These are phyloP conservation scores for Penstemon eatonii DNA, from an alignment of 257 asterid genomes.

Conservation along the genomic window DNA sequence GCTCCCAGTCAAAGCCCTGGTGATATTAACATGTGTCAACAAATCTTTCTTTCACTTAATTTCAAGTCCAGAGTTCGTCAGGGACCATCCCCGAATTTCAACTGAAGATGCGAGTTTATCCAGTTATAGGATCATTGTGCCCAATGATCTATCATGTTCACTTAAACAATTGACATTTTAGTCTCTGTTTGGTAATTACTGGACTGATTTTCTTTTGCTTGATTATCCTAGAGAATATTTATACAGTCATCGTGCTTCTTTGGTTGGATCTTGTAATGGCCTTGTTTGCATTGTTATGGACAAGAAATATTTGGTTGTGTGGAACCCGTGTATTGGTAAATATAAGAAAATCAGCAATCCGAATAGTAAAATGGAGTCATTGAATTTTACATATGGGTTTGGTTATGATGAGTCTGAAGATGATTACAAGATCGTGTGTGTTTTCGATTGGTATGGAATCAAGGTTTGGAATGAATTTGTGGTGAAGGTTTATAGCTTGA, in stretches of 20 bases:
- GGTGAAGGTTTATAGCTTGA: background rate
- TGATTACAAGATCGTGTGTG: too few relatives aligned
- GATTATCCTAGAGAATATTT: background rate
- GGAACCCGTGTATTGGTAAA: background rate
- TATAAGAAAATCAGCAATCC: background rate
- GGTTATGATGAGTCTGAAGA: too few relatives aligned
- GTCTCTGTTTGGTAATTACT: background rate
- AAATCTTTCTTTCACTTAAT: background rate
- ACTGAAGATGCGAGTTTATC: background rate
- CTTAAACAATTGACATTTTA: background rate
- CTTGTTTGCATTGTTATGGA: background rate
- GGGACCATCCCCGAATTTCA: background rate
- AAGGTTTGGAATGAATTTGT: too few relatives aligned
- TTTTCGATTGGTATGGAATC: too few relatives aligned
- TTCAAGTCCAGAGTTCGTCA: background rate
- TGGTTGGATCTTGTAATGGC: background rate
- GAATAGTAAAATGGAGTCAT: background rate
- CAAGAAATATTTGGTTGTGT: background rate
- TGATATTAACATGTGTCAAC: background rate
- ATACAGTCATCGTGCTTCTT: background rate
- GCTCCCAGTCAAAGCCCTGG: background rate
- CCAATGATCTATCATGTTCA: background rate
- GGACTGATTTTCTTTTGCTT: background rate
- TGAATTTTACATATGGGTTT: background rate
- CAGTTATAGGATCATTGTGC: too few relatives aligned